Evolutionary conservation across 306 rosid genomes (phyloP).

Genomic region (Glycyrrhiza uralensis): DNA sequence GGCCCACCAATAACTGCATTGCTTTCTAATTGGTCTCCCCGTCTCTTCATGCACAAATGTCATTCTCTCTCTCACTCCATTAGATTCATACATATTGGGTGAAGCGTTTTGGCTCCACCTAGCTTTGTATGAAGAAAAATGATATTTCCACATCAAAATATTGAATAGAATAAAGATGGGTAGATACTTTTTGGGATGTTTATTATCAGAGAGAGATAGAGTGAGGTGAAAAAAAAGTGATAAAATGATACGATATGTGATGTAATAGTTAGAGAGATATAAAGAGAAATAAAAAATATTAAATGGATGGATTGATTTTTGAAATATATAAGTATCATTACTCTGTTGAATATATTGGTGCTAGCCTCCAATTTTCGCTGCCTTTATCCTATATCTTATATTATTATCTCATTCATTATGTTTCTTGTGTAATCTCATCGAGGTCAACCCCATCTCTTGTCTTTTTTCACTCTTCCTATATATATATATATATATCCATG

Average conservation of each 20-base stretch:
- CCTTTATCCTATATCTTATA: background rate
- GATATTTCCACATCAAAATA: background rate
- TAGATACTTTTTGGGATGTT: too few species aligned
- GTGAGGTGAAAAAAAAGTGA: too few species aligned
- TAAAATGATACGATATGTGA: too few species aligned
- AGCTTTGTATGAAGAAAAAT: background rate
- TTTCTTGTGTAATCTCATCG: background rate
- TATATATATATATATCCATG: background rate
- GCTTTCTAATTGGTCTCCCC: background rate
- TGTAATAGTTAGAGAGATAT: too few species aligned
- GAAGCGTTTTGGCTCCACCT: background rate
- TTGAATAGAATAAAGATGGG: too few species aligned
- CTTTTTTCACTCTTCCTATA: background rate
- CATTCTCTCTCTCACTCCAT: background rate
- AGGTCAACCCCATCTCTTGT: constrained; percentile 5
- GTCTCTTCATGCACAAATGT: background rate
- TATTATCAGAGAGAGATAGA: too few species aligned
- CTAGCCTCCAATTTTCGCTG: background rate
- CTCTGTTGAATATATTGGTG: too few species aligned
- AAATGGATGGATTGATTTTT: too few species aligned
- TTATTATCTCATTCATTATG: background rate
- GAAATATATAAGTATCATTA: too few species aligned
- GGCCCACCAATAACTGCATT: background rate
- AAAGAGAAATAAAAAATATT: too few species aligned
- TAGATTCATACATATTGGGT: background rate